Evolutionary conservation across 2,329 filamentous ascomycete species (phyloP), one percentile per base, ranked within the genome.

Genomic region (Gnomoniopsis sp.): DNA sequence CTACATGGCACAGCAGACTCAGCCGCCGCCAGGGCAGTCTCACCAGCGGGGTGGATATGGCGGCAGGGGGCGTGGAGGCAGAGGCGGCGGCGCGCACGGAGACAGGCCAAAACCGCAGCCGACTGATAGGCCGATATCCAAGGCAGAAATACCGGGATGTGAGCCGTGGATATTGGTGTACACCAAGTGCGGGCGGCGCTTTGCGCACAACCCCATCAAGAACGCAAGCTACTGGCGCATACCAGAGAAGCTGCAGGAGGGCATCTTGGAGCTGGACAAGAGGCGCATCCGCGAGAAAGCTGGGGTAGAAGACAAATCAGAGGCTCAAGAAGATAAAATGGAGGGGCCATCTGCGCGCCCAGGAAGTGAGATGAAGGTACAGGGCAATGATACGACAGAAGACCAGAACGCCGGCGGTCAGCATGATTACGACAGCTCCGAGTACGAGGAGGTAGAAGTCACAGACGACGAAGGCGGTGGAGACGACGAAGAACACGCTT

Each of bases 151-250:
- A 49, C 92, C 92, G 0, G 88, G 88, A 2, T 90, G 86, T 66
- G 88, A 89, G 66, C 90, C 92, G 17, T 99, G 95, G 95, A 75
- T 96, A 0, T 78, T 99, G 3, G 91, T 99, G n/a, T 90, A 89
- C 70, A 99, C 95, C 1, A 97, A 91, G 70, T 86, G 93, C 62
- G 90, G 91, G 22, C 82, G 95, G 58, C 84, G 93, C 54, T 99
- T 99, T 69, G 92, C 93, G 2, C 90, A 96, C 76, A 96, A 99
- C 65, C 84, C 87, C 0, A 82, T 83, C 55, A 96, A 93, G 64
- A 90, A 93, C 41, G 83, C 92, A 65, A 98, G 93, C 72, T 92
- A 92, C 72, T 99, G 96, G 95, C 91, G 91, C 68, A 95, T 97
- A 67, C 95, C 95, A 0, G 85, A 91, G 57, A 88, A 95, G 70